Evolutionary conservation across 345 rosid genomes (phyloP).

Genomic region (Leavenworthia alabamica): DNA sequence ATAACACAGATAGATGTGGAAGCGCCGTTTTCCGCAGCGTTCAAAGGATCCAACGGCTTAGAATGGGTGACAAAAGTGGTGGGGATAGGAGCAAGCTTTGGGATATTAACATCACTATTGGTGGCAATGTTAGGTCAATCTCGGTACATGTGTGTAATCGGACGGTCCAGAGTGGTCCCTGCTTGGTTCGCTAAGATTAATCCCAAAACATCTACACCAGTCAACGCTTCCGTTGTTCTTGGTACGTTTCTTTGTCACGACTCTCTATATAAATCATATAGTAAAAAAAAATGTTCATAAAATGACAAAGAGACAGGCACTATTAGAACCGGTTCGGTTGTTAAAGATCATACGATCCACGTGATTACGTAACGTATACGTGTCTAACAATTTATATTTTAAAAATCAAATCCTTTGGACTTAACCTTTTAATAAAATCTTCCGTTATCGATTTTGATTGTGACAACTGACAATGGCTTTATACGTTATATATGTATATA

Average conservation of each 20-base stretch:
- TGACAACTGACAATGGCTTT: conserved; percentile 8
- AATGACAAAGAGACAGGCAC: conserved; percentile 14
- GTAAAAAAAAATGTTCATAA: conserved; percentile 8
- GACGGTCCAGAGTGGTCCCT: conserved; percentile 86
- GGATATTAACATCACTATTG: conserved; percentile 82
- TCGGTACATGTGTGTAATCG: conserved; percentile 97
- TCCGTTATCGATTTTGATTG: conserved; percentile 13
- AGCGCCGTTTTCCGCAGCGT: conserved; percentile 80
- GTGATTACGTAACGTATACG: conserved; percentile 23
- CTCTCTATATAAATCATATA: not conserved
- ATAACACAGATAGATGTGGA: conserved; percentile 64
- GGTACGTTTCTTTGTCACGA: conserved; percentile 42
- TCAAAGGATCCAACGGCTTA: conserved; percentile 57
- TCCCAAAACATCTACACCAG: conserved; percentile 71
- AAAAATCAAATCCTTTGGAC: conserved; percentile 13
- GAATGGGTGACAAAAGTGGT: conserved; percentile 79
- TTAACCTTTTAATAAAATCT: conserved; percentile 12
- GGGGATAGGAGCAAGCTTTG: conserved; percentile 91
- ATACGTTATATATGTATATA: not conserved
- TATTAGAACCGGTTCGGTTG: conserved; percentile 22
- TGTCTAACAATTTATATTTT: conserved; percentile 21
- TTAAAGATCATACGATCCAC: conserved; percentile 24
- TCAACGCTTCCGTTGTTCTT: conserved; percentile 89
- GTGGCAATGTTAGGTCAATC: conserved; percentile 98
- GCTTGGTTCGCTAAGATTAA: conserved; percentile 85